A percentile compares a stretch with the other conserved stretches of the same genome.
These are phyloP conservation scores for Selaginella tamariscina DNA, from an alignment of 75 land plant species.

Conservation along the genomic window DNA sequence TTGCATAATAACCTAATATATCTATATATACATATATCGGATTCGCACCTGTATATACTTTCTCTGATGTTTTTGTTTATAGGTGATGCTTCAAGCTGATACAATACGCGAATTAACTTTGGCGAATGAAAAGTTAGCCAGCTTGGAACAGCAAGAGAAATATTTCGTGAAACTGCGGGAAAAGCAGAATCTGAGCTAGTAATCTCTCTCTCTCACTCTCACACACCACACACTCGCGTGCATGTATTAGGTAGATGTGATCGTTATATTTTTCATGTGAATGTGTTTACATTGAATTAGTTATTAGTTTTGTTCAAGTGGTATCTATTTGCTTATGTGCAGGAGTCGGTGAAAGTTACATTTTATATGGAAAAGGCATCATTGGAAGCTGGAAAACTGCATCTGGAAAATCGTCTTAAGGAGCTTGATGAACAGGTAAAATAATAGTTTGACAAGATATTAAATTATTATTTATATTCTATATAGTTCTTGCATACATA, in stretches of 20 bases:
- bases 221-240: no score
- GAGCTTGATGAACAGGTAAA: conserved; percentile 82
- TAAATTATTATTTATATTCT: no score
- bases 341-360: conserved; percentile 45
- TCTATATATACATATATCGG: no score
- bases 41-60: neutral
- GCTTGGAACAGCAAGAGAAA: conserved; percentile 38
- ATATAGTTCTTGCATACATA: no score
- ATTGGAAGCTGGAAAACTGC: conserved; percentile 34
- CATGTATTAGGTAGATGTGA: no score
- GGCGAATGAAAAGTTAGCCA: conserved; percentile 42
- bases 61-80: conserved; percentile 5
- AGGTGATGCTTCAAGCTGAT: conserved; percentile 89
- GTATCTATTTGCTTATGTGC: neutral
- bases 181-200: conserved; percentile 51
- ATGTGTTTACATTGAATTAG: neutral
- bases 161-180: conserved; percentile 39
- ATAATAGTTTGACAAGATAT: neutral
- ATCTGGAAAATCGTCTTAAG: conserved; percentile 46
- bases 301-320: neutral
- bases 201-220: conserved; percentile 12
- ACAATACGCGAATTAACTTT: conserved; percentile 78
- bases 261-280: no score
- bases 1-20: no score
- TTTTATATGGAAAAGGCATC: conserved; percentile 51